These are phyloP conservation scores for Tetrahymena malaccensis DNA, from an alignment of 73 alveolate genomes.

Conservation along the genomic window DNA sequence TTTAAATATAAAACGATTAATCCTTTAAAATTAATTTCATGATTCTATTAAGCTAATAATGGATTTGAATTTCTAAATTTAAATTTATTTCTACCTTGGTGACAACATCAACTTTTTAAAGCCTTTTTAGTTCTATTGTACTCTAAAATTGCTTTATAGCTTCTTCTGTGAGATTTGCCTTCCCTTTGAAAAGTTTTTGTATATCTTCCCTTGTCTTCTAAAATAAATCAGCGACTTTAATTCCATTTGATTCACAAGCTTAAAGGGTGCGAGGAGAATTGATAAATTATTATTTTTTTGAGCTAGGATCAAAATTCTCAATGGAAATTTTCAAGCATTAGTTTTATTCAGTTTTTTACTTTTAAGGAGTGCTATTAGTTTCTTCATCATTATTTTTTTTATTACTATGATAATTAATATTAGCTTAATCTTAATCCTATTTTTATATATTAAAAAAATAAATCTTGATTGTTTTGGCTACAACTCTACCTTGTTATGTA, in stretches of 20 bases:
- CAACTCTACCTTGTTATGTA: neutral
- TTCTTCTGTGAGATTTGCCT: neutral
- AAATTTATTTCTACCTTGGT: neutral
- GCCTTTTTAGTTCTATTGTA: neutral
- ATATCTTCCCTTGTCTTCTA: neutral
- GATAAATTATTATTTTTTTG: neutral
- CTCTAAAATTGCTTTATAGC: neutral
- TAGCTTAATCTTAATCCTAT: neutral
- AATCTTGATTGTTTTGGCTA: neutral
- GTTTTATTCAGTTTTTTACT: neutral
- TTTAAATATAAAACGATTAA: neutral
- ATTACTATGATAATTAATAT: too few species aligned
- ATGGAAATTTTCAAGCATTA: neutral
- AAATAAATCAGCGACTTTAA: neutral
- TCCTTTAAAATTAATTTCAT: too few species aligned
- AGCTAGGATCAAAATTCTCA: neutral
- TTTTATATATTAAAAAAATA: too few species aligned
- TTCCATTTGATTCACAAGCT: neutral
- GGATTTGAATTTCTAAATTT: neutral
- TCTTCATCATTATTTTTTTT: too few species aligned
- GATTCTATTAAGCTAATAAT: too few species aligned
- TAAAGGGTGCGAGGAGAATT: neutral
- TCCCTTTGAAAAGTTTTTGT: neutral
- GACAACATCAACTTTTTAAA: neutral
- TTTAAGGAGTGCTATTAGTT: neutral